These are phyloP conservation scores for Coniochaeta prunicola DNA, from an alignment of 2,329 filamentous ascomycete genomes.

Conservation along the genomic window DNA sequence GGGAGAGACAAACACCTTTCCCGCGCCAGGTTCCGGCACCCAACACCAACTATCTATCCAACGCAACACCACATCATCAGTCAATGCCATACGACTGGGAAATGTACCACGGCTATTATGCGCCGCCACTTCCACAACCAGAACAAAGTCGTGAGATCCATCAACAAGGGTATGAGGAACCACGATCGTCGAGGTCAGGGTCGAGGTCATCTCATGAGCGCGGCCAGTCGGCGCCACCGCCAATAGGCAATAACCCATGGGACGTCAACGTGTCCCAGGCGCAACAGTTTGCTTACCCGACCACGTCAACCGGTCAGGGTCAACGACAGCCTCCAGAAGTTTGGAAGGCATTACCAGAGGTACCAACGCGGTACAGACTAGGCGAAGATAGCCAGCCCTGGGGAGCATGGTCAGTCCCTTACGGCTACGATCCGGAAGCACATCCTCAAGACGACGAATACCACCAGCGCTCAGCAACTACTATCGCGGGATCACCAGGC, in stretches of 20 bases:
- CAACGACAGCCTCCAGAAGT: constrained; percentile 14
- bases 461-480: constrained; percentile 9
- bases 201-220: constrained; percentile 30
- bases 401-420: constrained; percentile 29
- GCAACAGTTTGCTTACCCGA: constrained; percentile 8
- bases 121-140: not conserved
- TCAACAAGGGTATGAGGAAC: constrained; percentile 3
- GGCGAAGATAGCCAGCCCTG: constrained; percentile 42
- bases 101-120: not conserved
- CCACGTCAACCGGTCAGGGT: constrained; percentile 7
- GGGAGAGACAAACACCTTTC: constrained; percentile 32
- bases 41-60: constrained; percentile 36
- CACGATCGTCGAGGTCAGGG: constrained; percentile 17
- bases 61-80: constrained; percentile 7
- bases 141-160: not conserved
- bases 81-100: not conserved
- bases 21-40: constrained; percentile 37
- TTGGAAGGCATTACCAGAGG: constrained; percentile 36
- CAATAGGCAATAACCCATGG: constrained; percentile 39
- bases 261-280: constrained; percentile 20
- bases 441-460: constrained; percentile 19
- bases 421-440: constrained; percentile 18
- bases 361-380: constrained; percentile 30
- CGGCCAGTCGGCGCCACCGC: constrained; percentile 42
- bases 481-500: not conserved